Evolutionary conservation across 345 rosid species (phyloP).

Genomic region (Euphorbia pulcherrima): DNA sequence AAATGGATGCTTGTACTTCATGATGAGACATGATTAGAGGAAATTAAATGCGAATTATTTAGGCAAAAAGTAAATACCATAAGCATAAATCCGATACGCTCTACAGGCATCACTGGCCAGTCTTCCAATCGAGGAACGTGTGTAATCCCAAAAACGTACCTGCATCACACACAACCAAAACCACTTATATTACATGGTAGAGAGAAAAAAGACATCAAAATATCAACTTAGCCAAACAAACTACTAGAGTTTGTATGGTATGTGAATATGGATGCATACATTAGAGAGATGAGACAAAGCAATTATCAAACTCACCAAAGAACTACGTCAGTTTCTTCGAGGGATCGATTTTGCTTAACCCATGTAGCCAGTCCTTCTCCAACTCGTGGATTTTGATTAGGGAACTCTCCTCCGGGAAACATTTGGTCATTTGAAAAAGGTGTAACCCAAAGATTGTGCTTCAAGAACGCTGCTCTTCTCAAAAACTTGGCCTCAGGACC

Average conservation of each 20-base stretch:
- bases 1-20: not conserved
- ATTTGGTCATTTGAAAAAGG: constrained; percentile 56
- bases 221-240: too few species aligned
- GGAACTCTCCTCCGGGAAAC: constrained; percentile 92
- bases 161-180: constrained; percentile 17
- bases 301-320: constrained; percentile 56
- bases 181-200: not conserved
- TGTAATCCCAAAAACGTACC: constrained; percentile 89
- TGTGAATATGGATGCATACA: too few species aligned
- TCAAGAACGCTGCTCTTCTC: constrained; percentile 80
- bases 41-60: not conserved
- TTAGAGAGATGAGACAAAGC: not conserved
- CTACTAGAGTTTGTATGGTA: not conserved
- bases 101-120: constrained; percentile 95
- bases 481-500: constrained; percentile 79
- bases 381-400: constrained; percentile 85
- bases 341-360: constrained; percentile 72
- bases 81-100: constrained; percentile 77
- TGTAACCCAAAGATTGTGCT: constrained; percentile 87
- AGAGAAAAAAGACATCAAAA: not conserved
- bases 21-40: not conserved
- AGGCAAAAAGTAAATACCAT: constrained; percentile 40
- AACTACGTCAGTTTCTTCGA: constrained; percentile 77
- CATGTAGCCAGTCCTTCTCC: constrained; percentile 84
- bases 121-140: constrained; percentile 91